Base-by-base conservation (phyloP, 371 early-diverging fungal species). In the Zancudomyces culisetae region DNA sequence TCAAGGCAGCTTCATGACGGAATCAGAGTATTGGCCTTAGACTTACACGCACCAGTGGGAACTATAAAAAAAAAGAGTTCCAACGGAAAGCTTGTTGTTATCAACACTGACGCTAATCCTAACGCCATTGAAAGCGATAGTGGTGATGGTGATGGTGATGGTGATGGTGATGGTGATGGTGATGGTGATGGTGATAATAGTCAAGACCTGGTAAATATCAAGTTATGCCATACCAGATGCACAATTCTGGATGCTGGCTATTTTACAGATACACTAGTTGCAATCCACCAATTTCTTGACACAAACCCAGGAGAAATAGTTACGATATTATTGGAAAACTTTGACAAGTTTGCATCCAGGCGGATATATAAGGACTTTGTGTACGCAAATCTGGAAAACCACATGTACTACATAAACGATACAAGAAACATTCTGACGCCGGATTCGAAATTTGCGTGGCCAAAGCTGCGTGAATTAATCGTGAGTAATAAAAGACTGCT, bases 261-360 rank as follows among this genome's bases (percentile, higher is more conserved):
- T 24, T 66, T 75, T 3, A 60, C 64, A 12, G 61, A 66, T 41
- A 67, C 71, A 18, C 65, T 84, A 41, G 43, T 56, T 8, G 48
- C 58, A 29, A 60, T 83, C 43, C 70, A 67, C 45, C 41, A 58
- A 2, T 84, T 73, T 62, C 49, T 84, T 49, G 73, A 79, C 35
- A 49, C 54, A 27, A 79, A 84, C 54, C 72, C 70, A 19, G 67
- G 77, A 56, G 81, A 84, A 54, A 77, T 84, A 8, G 41, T 84
- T 23, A 78, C 81, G 6, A 75, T 84, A 50, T 72, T 79, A 59
- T 71, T 83, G 68, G 81, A 82, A 57, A 81, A 79, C 55, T 62
- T 69, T 15, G 72, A 63, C 47, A 60, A 60, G 2, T 74, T 81
- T 45, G 24, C 62, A n/a, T 60, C 76, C 3, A 43, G 60, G 18